Base-by-base conservation (phyloP, 352 stramenopile species). In the Pseudoperonospora humuli region DNA sequence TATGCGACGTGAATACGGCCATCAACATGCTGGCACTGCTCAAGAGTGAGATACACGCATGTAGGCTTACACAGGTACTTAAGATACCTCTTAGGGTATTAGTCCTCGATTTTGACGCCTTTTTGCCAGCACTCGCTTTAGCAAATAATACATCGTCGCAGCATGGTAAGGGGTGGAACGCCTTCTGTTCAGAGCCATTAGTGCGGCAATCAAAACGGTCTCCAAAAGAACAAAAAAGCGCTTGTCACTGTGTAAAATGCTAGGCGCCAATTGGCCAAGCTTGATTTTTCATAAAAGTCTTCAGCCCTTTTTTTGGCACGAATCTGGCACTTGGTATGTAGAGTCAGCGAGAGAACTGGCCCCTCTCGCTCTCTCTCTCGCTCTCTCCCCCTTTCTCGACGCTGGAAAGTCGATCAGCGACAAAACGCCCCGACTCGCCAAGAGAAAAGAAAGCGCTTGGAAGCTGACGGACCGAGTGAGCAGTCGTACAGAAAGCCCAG, bases 371-470 rank as follows among this genome's bases (percentile, higher is more conserved):
- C 54, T 59, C 54, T 64, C 47, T 52, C 54, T 28, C 40, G 31
- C 33, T 13, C 26, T 40, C 43, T 46, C 25, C 32, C 10, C 44
- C 47, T 42, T 44, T 58, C 43, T 55, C 47, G 17, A 18, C 26
- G 18, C 45, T 61, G 53, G 36, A 62, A 62, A 53, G 53, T 58
- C 50, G 50, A 50, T 27, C 45, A 45, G 45, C 54, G 48, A 62
- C 47, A 62, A 62, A 62, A 62, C 53, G 48, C 18, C 32, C 28
- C 31, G 37, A 51, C 35, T 45, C n/a, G 42, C 36, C 52, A 46
- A 61, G 45, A 51, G 40, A 34, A 56, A 56, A 61, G 45, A 56
- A 61, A 42, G 32, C 35, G 43, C 18, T 14, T 24, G 52, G 45
- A 60, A 60, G 50, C 24, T 19, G 32, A 37, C 35, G 15, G 7